phyloP scores from a whole-genome alignment of 2,329 filamentous ascomycete genomes.

The Blumeria hordei region DNA sequence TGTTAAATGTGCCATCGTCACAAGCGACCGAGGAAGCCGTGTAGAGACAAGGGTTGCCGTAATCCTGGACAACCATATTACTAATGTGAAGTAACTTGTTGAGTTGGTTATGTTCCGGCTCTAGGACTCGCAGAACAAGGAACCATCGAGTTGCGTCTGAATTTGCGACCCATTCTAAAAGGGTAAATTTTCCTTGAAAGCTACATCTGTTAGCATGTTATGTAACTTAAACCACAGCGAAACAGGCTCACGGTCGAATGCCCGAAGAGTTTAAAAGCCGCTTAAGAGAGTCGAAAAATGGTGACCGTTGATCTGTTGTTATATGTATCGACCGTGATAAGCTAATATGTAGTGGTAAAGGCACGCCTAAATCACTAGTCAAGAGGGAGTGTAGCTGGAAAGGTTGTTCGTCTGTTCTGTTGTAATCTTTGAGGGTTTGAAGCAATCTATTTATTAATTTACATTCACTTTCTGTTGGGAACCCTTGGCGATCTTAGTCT shows the following conservation, averaged over 20 bases:
- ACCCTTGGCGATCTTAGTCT: constrained; percentile 22
- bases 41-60: constrained; percentile 52
- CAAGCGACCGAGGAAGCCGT: constrained; percentile 6
- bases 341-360: constrained; percentile 71
- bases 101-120: constrained; percentile 26
- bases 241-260: constrained; percentile 20
- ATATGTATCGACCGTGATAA: constrained; percentile 64
- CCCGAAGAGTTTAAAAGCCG: constrained; percentile 19
- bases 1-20: background rate
- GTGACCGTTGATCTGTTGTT: constrained; percentile 42
- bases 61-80: constrained; percentile 35
- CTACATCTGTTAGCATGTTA: constrained; percentile 6
- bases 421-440: too few relatives aligned
- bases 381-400: constrained; percentile 41
- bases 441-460: constrained; percentile 17
- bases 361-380: constrained; percentile 51
- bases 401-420: constrained; percentile 5
- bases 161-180: constrained; percentile 41
- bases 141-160: constrained; percentile 53
- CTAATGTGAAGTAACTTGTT: constrained; percentile 37
- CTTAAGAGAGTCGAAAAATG: constrained; percentile 35
- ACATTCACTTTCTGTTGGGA: constrained; percentile 25
- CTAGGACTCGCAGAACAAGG: constrained; percentile 42
- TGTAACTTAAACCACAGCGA: background rate
- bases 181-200: constrained; percentile 16